Evolutionary conservation across 495 filamentous ascomycete genomes (phyloP), one percentile per base, ranked within the genome.

Genomic region (Lasiosphaeris hirsuta): DNA sequence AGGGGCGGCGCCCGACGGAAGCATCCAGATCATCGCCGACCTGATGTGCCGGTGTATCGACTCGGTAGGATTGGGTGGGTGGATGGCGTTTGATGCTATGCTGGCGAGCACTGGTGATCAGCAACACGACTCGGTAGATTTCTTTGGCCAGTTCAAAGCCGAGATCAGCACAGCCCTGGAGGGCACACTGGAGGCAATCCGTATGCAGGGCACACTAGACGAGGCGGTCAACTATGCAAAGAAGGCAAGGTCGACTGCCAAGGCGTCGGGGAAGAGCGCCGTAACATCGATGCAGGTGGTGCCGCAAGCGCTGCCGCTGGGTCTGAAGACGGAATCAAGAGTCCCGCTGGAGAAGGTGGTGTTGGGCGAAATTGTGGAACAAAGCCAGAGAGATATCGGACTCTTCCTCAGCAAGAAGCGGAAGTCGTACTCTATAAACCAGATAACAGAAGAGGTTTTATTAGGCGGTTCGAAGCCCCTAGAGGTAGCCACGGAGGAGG

Each of bases 51-150:
- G 86, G 60, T 85, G 89, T 40, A 78, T 96, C 9, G 92, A 97
- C 72, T 85, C 90, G 9, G 81, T 96, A n/a, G 90, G 91, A 9
- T 78, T 88, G 14, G 86, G 81, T 10, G 90, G 90, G 33, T 97
- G 89, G 89, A 82, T 96, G 50, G 75, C 84, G 7, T 84, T 83
- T 37, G 78, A 80, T 33, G 69, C 78, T 4, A 70, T 78, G 41
- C 61, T 78, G n/a, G 71, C 75, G 6, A 76, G 78, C 17, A 69
- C 62, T 3, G 67, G 70, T 51, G 61, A 50, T 46, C 58, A 66
- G 15, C 74, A 54, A 23, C 23, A 80, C 23, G 70, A 83, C 17
- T 73, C 78, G 3, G 81, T 84, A 43, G 84, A 87, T 62, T 79
- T 89, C 49, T 82, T 93, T 44, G 66, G 75, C 1, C 80, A 85